A percentile compares a stretch with the other conserved stretches of the same genome.
Evolutionary conservation across 768 basidiomycete genomes (phyloP).

Genomic region (Trichaptum fuscoviolaceum): DNA sequence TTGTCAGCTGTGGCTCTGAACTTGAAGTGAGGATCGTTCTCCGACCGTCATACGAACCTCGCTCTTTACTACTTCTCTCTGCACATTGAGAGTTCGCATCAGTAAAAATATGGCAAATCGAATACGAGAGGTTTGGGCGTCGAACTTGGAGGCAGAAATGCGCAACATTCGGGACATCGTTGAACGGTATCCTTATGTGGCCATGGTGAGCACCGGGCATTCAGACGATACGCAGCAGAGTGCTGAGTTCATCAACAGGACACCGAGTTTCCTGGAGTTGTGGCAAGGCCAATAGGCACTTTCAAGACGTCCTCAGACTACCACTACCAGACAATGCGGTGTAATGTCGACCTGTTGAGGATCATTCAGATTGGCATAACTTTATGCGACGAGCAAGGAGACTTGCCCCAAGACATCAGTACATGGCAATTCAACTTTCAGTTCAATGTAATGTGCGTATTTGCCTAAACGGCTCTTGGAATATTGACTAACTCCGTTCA

Average conservation of each 20-base stretch:
- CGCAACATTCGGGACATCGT: slow-evolving; percentile 79
- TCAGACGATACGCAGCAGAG: slow-evolving; percentile 6
- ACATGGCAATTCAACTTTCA: slow-evolving; percentile 99
- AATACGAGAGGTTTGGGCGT: slow-evolving; percentile 94
- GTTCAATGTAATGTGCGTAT: slow-evolving; percentile 77
- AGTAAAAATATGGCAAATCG: slow-evolving; percentile 24
- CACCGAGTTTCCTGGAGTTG: slow-evolving; percentile 98
- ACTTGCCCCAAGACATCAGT: slow-evolving; percentile 81
- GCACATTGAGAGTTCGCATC: background rate
- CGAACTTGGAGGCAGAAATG: slow-evolving; percentile 92
- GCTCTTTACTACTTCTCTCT: background rate
- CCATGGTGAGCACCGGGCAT: slow-evolving; percentile 62
- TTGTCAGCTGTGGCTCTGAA: background rate
- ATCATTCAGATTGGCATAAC: slow-evolving; percentile 98
- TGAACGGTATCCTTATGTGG: slow-evolving; percentile 88
- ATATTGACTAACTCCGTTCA: background rate
- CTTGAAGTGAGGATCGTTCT: background rate
- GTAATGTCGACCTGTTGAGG: slow-evolving; percentile 96
- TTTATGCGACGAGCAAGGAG: slow-evolving; percentile 89
- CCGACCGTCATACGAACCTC: background rate
- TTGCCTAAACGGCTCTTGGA: slow-evolving; percentile 6
- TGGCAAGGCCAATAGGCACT: slow-evolving; percentile 91
- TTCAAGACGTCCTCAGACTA: slow-evolving; percentile 98
- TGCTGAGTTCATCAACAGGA: slow-evolving; percentile 52
- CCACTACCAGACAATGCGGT: slow-evolving; percentile 99